phyloP scores from a whole-genome alignment of 1,139 yeast species.

The Suhomyces anneliseae region DNA sequence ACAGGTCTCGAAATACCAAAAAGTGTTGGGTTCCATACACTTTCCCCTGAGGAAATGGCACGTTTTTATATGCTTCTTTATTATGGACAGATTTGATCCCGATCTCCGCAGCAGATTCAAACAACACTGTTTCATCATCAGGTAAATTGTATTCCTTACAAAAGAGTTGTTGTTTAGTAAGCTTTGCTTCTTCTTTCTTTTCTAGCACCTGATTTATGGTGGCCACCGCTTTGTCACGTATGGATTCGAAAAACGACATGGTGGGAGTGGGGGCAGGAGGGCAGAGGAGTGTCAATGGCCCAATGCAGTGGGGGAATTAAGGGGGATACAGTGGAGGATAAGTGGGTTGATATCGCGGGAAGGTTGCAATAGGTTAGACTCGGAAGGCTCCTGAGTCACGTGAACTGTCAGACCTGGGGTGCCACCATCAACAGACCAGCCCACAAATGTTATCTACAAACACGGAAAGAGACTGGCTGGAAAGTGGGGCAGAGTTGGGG shows the following conservation, averaged over 20 bases:
- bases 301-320: background rate
- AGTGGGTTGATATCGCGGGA: background rate
- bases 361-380: background rate
- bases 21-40: slow-evolving; percentile 72
- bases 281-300: background rate
- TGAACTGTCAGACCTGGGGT: too few species aligned
- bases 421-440: too few species aligned
- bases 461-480: too few species aligned
- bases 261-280: background rate
- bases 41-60: slow-evolving; percentile 52
- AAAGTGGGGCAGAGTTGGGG: too few species aligned
- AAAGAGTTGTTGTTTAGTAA: slow-evolving; percentile 67
- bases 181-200: slow-evolving; percentile 33
- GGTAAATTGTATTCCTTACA: slow-evolving; percentile 70
- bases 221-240: slow-evolving; percentile 24
- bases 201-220: slow-evolving; percentile 46
- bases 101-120: slow-evolving; percentile 70
- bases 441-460: too few species aligned
- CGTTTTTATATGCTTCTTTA: slow-evolving; percentile 26
- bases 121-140: slow-evolving; percentile 61
- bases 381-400: too few species aligned
- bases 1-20: slow-evolving; percentile 69
- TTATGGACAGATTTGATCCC: slow-evolving; percentile 45
- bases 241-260: slow-evolving; percentile 29
- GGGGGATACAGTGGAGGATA: slow-evolving; percentile 1